Base-by-base conservation (phyloP, 1,139 yeast genomes). In the Zygosaccharomyces sapae region DNA sequence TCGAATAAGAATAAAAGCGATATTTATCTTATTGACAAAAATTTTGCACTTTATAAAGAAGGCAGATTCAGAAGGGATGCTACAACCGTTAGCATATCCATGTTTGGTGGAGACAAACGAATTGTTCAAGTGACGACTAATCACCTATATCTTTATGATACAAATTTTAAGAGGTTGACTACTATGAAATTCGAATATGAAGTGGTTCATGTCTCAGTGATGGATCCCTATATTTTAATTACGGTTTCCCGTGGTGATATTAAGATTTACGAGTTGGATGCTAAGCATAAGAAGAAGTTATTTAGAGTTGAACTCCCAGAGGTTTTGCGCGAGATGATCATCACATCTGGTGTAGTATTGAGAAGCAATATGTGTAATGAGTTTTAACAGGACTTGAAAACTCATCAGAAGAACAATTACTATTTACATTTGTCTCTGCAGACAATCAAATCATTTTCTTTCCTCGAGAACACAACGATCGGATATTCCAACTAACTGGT, bases 101-200 rank as follows among this genome's bases (percentile, higher is more conserved):
- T 79, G 47, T 67, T 84, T 51, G 73, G 78, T 47, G 74, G 75
- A 30, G 82, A 82, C 1, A 76, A 80, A 52, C 74, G 78, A 52
- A 79, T 87, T 41, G 75, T 87, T 12, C 96, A 89, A 62, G 80
- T 88, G 1, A 83, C 94, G 0, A 79, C 86, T 0, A 76, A 77
- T 40, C 82, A 79, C 50, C 75, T 88, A 34, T 73, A 77, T 34
- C 64, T 87, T 2, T 87, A 81, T 62, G 86, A 84, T 58, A 71
- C 80, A 44, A 77, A 77, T 39, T 84, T 88, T 63, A 76, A 77
- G 50, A 64, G 69, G 38, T 45, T 69, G 16, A 59, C 68, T 3
- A 68, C 70, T 31, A 63, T 67, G 38, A 68, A 69, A 40, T 67
- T 80, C 34, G 71, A 70, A 45, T 67, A 76, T 51, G 83, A 79